Percentiles rank a stretch among this genome's conserved stretches.
These are phyloP conservation scores for Populus tomentosa DNA, from an alignment of 441 rosid genomes.

Conservation along the genomic window DNA sequence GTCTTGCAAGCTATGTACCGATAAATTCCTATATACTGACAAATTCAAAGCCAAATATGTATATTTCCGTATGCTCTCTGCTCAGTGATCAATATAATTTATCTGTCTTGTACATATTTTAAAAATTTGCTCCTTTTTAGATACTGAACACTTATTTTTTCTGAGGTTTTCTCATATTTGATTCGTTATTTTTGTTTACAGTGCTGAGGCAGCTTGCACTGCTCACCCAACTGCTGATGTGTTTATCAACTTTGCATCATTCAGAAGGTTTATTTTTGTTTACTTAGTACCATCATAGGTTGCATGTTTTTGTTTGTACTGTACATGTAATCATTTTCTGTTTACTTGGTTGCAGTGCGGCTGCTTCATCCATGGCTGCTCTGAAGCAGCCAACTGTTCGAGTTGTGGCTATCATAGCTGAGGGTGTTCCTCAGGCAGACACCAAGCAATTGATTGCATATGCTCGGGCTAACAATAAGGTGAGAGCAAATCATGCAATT, in stretches of 20 bases:
- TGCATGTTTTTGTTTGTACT: constrained; percentile 5
- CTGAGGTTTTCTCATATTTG: not conserved
- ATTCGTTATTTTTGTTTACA: constrained; percentile 32
- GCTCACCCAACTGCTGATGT: constrained; percentile 97
- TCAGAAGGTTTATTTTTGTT: constrained; percentile 55
- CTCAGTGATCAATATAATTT: not conserved
- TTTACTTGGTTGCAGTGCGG: constrained; percentile 57
- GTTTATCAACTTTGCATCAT: constrained; percentile 90
- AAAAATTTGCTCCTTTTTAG: not conserved
- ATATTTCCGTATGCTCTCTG: not conserved
- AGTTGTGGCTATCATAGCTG: constrained; percentile 94
- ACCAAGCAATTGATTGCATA: constrained; percentile 83
- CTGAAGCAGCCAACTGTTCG: constrained; percentile 90
- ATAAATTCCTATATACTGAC: not conserved
- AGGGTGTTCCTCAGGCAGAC: constrained; percentile 97
- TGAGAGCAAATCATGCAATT: constrained; percentile 11
- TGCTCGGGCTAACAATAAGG: constrained; percentile 96
- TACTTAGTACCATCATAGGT: not conserved
- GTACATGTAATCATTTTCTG: not conserved
- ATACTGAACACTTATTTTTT: not conserved
- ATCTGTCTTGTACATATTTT: not conserved
- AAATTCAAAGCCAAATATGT: not conserved
- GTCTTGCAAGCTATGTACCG: not conserved
- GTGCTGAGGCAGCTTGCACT: constrained; percentile 83
- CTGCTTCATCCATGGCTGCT: constrained; percentile 96